Percentiles rank a stretch among this genome's conserved stretches.
Evolutionary conservation across 352 stramenopile genomes (phyloP).

Genomic region (Globisporangium takayamanum): DNA sequence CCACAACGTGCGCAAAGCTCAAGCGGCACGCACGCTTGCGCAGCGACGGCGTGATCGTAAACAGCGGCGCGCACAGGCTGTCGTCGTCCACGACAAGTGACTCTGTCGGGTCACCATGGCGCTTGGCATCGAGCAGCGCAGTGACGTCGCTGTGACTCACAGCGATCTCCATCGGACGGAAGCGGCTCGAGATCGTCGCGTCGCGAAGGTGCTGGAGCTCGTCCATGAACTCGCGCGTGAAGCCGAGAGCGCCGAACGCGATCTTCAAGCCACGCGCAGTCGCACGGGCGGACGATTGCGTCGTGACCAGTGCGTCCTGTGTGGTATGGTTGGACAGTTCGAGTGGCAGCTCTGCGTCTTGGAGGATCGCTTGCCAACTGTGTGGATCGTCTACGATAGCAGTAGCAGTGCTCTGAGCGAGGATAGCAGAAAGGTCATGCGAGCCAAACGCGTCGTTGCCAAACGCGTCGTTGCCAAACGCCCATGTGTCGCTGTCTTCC

Average conservation of each 20-base stretch:
- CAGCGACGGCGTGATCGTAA: slow-evolving; percentile 41
- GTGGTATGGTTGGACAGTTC: too few species aligned
- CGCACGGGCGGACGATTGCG: neutral
- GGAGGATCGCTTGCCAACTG: slow-evolving; percentile 14
- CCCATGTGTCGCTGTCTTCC: slow-evolving; percentile 3
- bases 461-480: too few species aligned
- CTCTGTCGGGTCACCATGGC: too few species aligned
- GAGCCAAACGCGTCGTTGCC: neutral
- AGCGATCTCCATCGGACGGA: slow-evolving; percentile 39
- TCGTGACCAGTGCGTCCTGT: too few species aligned
- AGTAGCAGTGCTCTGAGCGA: neutral
- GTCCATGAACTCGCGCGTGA: slow-evolving; percentile 29
- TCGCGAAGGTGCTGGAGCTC: slow-evolving; percentile 41
- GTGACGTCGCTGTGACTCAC: slow-evolving; percentile 31
- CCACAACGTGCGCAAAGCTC: slow-evolving; percentile 30
- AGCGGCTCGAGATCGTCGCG: slow-evolving; percentile 38
- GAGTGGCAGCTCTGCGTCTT: neutral
- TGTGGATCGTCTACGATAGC: slow-evolving; percentile 1
- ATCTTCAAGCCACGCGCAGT: slow-evolving; percentile 25
- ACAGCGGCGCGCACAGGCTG: slow-evolving; percentile 12
- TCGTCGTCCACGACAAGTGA: too few species aligned
- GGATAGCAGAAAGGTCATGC: neutral
- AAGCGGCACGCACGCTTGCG: slow-evolving; percentile 35
- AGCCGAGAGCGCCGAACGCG: slow-evolving; percentile 36
- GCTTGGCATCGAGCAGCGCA: slow-evolving; percentile 5